Conservation (phyloP, 2,329 filamentous ascomycete genomes). For the Tolypocladium tundrense region DNA sequence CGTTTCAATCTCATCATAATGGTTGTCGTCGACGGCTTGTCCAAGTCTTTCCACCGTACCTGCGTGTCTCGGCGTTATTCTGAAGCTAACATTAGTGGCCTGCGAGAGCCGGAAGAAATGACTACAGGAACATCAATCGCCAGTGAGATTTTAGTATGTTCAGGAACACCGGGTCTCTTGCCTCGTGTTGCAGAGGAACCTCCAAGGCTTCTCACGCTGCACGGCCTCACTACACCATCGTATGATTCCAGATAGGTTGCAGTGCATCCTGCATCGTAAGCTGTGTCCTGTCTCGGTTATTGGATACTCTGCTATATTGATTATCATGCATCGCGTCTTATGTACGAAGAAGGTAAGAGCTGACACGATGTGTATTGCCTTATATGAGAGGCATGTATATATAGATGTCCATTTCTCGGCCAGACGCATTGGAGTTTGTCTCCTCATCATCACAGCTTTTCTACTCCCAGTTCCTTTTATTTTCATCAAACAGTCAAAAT, state of each 20-base stretch:
- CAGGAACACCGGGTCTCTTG: too few species aligned
- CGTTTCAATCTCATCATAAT: not conserved
- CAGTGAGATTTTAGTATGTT: not conserved
- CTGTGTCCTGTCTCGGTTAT: not conserved
- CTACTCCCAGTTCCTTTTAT: not conserved
- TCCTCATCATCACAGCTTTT: not conserved
- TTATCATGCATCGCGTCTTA: too few species aligned
- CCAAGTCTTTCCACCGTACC: not conserved
- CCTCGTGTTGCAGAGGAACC: not conserved
- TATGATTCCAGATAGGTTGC: not conserved
- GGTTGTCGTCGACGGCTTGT: not conserved
- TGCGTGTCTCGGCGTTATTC: not conserved
- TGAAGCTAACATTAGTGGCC: not conserved
- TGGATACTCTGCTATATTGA: not conserved
- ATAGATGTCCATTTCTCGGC: not conserved
- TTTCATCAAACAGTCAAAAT: not conserved
- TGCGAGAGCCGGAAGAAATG: not conserved
- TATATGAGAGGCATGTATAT: not conserved
- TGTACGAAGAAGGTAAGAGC: too few species aligned
- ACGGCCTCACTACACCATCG: not conserved
- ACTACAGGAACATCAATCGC: not conserved
- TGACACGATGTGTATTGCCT: not conserved
- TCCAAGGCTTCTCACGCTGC: not conserved
- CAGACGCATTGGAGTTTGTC: not conserved
- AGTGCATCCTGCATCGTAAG: not conserved